Conservation (phyloP, 352 stramenopile genomes). For the Thalassiosira livingstoniorum region DNA sequence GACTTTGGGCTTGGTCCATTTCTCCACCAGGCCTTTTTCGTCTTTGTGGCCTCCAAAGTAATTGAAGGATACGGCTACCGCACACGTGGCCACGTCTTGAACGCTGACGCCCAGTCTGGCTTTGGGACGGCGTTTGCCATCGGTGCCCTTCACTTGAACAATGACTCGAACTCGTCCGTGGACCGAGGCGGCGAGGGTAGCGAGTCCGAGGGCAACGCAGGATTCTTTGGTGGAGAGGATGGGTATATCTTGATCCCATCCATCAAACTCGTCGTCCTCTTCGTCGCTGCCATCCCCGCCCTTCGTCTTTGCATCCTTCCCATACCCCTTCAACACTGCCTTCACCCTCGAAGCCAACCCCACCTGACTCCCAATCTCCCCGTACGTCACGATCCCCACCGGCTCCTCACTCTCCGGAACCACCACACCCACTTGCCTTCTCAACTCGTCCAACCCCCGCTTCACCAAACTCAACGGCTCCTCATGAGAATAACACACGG, state of each 20-base stretch:
- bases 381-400: constrained; percentile 76
- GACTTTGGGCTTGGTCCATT: constrained; percentile 74
- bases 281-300: not conserved
- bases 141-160: constrained; percentile 58
- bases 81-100: constrained; percentile 78
- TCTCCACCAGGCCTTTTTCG: too few relatives aligned
- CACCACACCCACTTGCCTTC: constrained; percentile 63
- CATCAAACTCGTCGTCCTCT: constrained; percentile 63
- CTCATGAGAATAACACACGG: constrained; percentile 43
- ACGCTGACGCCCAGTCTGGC: constrained; percentile 67
- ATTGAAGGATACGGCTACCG: constrained; percentile 77
- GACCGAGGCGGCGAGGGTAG: constrained; percentile 72
- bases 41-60: constrained; percentile 69
- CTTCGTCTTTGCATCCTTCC: constrained; percentile 14
- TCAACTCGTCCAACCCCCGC: constrained; percentile 60
- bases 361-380: constrained; percentile 62
- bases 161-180: constrained; percentile 67
- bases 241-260: constrained; percentile 72
- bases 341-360: constrained; percentile 42
- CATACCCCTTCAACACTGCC: constrained; percentile 40
- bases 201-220: constrained; percentile 67
- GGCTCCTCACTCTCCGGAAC: constrained; percentile 75
- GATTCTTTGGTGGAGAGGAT: constrained; percentile 68
- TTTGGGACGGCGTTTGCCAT: constrained; percentile 67
- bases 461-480: constrained; percentile 44